Base-by-base conservation (phyloP, 306 rosid genomes). In the Vigna angularis region DNA sequence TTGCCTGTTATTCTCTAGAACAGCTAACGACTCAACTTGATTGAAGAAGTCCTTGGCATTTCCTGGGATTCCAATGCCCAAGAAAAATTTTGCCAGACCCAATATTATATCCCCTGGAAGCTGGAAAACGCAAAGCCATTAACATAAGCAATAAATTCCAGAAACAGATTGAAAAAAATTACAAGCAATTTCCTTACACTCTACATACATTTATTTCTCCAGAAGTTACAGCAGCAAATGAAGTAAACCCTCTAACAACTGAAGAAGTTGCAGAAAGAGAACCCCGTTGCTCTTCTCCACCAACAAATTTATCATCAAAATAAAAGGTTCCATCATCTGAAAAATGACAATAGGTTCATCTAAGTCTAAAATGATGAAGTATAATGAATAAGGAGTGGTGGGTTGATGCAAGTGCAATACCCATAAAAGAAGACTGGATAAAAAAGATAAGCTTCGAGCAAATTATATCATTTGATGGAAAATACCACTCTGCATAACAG, bases 61-160 rank as follows among this genome's bases (percentile, higher is more conserved):
- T 67, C 98, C 98, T 36, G 98, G 99, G 86, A 91, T 76, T 79
- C 99, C 99, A 58, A 93, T 84, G 67, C 96, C 93, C 72, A 96
- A 90, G 82, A 96, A 90, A 87, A 96, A 96, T 73, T 88, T 90
- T 64, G 99, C 96, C 82, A 96, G 81, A 72, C 99, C 99, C 85
- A 93, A 84, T 71, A 96, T 85, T 87, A 67, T 86, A 75, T 93
- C 92, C 30, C 86, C 96, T 38, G 91, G 87, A 70, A 96, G 84
- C 99, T 96, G 92, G 70, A 45, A 85, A 80, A 84, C 30, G 48
- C 55, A 86, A 84, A 82, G 56, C 45, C 70, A 72, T 82, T 30
- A 69, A 67, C 62, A 76, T 88, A 64, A 85, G 74, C 42, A 74
- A 15, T 22, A 20, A 70, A 64, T 69, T 62, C 44, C 1, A 42